phyloP scores from a whole-genome alignment of 2,329 filamentous ascomycete genomes.

The Cordyceps javanica region DNA sequence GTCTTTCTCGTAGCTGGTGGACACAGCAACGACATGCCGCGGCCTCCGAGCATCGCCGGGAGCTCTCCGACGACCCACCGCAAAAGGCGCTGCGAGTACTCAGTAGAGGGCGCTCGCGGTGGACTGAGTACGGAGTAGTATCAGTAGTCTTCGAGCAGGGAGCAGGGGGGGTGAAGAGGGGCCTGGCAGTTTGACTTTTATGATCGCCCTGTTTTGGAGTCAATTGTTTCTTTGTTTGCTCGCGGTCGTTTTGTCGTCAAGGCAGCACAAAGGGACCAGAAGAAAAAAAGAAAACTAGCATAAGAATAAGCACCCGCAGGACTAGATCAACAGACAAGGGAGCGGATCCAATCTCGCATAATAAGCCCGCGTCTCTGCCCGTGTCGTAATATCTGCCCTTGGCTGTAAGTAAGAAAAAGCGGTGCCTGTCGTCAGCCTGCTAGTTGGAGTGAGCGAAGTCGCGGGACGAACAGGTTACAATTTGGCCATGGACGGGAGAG shows the following conservation, averaged over 20 bases:
- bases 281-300: neutral
- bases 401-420: conserved; percentile 11
- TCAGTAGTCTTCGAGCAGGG: too few species aligned
- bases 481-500: too few species aligned
- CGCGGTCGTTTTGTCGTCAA: too few species aligned
- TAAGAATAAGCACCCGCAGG: neutral
- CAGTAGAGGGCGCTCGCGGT: too few species aligned
- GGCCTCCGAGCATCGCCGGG: conserved; percentile 8
- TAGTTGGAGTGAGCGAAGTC: neutral
- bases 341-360: neutral
- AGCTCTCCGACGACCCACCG: conserved; percentile 6
- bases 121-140: too few species aligned
- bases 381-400: conserved; percentile 10
- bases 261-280: too few species aligned
- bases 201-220: too few species aligned
- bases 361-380: neutral
- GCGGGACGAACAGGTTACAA: neutral
- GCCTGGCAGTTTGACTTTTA: neutral
- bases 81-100: neutral
- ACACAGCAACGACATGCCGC: neutral
- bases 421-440: conserved; percentile 9
- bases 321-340: neutral
- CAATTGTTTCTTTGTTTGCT: neutral
- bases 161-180: neutral
- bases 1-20: neutral